Percentiles rank a stretch among this genome's conserved stretches.
Conservation (phyloP, 2,329 filamentous ascomycete species). For the Talaromyces sp. region DNA sequence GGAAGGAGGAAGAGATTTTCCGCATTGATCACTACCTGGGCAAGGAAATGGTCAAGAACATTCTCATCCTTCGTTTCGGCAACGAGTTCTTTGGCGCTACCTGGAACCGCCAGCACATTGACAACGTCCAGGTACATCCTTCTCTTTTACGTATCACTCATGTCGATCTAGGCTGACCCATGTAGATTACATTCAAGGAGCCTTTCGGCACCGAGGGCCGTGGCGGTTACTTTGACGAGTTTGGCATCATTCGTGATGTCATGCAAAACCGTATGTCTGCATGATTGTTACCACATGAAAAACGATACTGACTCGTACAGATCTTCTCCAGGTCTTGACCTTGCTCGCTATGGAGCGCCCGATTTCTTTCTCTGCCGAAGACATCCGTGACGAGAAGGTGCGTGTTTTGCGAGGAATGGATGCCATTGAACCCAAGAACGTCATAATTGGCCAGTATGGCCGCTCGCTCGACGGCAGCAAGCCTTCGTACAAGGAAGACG, state of each 20-base stretch:
- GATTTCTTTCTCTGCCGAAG: slow-evolving; percentile 95
- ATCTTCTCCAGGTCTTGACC: slow-evolving; percentile 92
- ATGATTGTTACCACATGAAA: neutral
- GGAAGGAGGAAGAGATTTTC: slow-evolving; percentile 98
- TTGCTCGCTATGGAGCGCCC: slow-evolving; percentile 97
- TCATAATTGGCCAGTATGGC: slow-evolving; percentile 98
- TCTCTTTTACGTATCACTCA: neutral
- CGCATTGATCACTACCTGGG: slow-evolving; percentile 99
- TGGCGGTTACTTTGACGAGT: slow-evolving; percentile 98
- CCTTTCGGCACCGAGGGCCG: slow-evolving; percentile 97
- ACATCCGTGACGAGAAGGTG: slow-evolving; percentile 97
- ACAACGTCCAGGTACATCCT: slow-evolving; percentile 72
- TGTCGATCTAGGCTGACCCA: slow-evolving; percentile 7
- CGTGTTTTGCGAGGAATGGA: slow-evolving; percentile 90
- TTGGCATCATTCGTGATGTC: slow-evolving; percentile 97
- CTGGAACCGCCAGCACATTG: slow-evolving; percentile 99
- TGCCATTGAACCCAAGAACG: slow-evolving; percentile 96
- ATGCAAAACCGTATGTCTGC: slow-evolving; percentile 81
- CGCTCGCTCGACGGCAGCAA: slow-evolving; percentile 94
- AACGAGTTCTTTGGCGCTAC: slow-evolving; percentile 98
- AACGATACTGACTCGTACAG: slow-evolving; percentile 24
- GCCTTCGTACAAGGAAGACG: slow-evolving; percentile 96
- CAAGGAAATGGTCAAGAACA: slow-evolving; percentile 99
- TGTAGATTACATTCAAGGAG: slow-evolving; percentile 92
- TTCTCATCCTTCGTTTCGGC: slow-evolving; percentile 93